Evolutionary conservation across 2,329 filamentous ascomycete species (phyloP), one percentile per base, ranked within the genome.

Genomic region (Immersiporthe knoxdaviesiana): DNA sequence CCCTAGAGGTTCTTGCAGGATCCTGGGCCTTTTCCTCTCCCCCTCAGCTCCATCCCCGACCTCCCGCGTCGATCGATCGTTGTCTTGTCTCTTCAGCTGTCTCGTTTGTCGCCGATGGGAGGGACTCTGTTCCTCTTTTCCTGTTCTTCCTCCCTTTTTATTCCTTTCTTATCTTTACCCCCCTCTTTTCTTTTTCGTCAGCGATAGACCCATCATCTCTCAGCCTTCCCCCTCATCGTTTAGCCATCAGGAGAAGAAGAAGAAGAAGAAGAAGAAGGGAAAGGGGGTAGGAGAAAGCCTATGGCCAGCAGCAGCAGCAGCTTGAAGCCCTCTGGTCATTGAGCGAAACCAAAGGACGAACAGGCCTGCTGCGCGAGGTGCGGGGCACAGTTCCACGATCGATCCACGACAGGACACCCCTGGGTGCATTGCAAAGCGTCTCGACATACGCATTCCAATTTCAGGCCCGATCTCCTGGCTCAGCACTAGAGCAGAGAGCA

Each of bases 251-350:
- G 50, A 54, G 50, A 54, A 54, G 50, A 54, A 54, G 50, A 4
- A n/a, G 27, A 16, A 54, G n/a, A n/a, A 54, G 50, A n/a, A 54
- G 50, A 54, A 54, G 50, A 54, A 54, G 50, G 11, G 50, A 54
- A 16, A 54, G n/a, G 24, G 50, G 50, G 11, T 39, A 11, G 21
- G n/a, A 47, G 44, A 47, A 27, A 54, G 50, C n/a, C 4, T 30
- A 56, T 56, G 52, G 52, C 52, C 27, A 56, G 2, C 52, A 56
- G 14, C 27, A 56, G 2, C 52, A 56, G 14, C 52, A 56, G 12
- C 24, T 30, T 56, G 52, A 56, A 56, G 27, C 52, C 52, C 12
- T 16, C 52, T 56, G 52, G 27, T 8, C 24, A 30, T 30, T 54
- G 50, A 54, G 50, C 18, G 52, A 56, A 56, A 30, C 27, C 27